These are phyloP conservation scores for Mycena kentingensis DNA, from an alignment of 768 basidiomycete genomes.

Conservation along the genomic window DNA sequence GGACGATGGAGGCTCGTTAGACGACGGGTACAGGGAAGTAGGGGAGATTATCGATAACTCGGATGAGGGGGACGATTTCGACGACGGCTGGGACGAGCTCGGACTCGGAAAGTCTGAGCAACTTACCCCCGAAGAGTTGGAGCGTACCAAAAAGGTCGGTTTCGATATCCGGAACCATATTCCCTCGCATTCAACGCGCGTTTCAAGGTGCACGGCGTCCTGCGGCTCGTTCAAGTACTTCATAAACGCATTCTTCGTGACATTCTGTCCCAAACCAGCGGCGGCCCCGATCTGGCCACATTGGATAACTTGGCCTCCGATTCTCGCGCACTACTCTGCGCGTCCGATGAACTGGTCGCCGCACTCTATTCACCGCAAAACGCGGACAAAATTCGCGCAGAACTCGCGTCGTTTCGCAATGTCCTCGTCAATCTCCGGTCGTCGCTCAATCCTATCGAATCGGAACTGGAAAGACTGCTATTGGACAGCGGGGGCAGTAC, in stretches of 20 bases:
- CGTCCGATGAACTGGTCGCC: conserved; percentile 69
- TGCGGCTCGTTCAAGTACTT: conserved; percentile 60
- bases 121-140: conserved; percentile 52
- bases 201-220: conserved; percentile 56
- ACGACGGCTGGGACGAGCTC: conserved; percentile 70
- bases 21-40: conserved; percentile 63
- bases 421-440: conserved; percentile 41
- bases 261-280: conserved; percentile 39
- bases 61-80: conserved; percentile 33
- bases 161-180: neutral
- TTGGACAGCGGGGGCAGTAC: conserved; percentile 32
- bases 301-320: conserved; percentile 54
- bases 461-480: conserved; percentile 32
- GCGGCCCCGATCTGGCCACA: conserved; percentile 26
- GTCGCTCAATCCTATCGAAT: conserved; percentile 31
- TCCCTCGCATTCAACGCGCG: neutral
- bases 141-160: conserved; percentile 59
- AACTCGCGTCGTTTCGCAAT: conserved; percentile 40
- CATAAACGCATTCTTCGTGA: conserved; percentile 63
- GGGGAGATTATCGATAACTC: conserved; percentile 51
- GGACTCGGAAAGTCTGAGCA: conserved; percentile 49
- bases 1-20: conserved; percentile 55
- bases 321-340: conserved; percentile 54
- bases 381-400: conserved; percentile 38
- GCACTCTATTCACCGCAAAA: conserved; percentile 68